Base-by-base conservation (phyloP, 2,329 filamentous ascomycete species). In the Pseudogymnoascus sp. region DNA sequence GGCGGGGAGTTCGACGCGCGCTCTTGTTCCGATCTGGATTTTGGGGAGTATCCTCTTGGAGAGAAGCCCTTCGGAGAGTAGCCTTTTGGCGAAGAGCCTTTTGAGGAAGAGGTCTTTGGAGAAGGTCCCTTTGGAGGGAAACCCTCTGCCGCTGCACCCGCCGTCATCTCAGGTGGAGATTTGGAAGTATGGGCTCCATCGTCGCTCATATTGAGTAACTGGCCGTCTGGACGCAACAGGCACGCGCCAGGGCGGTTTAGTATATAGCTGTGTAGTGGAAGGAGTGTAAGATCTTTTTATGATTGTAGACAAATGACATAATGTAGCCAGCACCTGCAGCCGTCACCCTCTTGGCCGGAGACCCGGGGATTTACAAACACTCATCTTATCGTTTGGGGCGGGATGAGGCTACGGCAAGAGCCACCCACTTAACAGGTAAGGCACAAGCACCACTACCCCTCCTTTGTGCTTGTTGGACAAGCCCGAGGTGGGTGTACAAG, bases 141-240 rank as follows among this genome's bases (percentile, higher is more conserved):
- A 18, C n/a, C 6, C 5, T 53, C 47, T 12, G 28, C 5, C n/a
- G n/a, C 28, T 12, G 47, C 11, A 33, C 28, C 47, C 9, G n/a
- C n/a, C 47, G 28, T 33, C 28, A 33, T 53, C 47, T 28, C 9
- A 18, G 28, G 33, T 33, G 47, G 47, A 33, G 47, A 33, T 33
- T 33, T 33, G 28, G 25, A 33, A 11, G 47, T 9, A 5, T 53
- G n/a, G 12, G 2, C 28, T 53, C 28, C 47, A 53, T 53, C 47
- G n/a, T 53, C 47, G 47, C 47, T 53, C 47, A 53, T 53, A 53
- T 33, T 53, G 47, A 50, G 22, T 50, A 50, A 30, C 43, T 50
- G 22, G 4, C 47, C 33, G 6, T 53, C 15, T 33, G 11, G 25
- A 53, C 18, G 47, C 47, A 28, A 53, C 47, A 53, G 28, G 25